Percentiles rank a stretch among this genome's conserved stretches.
Conservation (phyloP, 768 basidiomycete species). For the Artomyces pyxidatus region DNA sequence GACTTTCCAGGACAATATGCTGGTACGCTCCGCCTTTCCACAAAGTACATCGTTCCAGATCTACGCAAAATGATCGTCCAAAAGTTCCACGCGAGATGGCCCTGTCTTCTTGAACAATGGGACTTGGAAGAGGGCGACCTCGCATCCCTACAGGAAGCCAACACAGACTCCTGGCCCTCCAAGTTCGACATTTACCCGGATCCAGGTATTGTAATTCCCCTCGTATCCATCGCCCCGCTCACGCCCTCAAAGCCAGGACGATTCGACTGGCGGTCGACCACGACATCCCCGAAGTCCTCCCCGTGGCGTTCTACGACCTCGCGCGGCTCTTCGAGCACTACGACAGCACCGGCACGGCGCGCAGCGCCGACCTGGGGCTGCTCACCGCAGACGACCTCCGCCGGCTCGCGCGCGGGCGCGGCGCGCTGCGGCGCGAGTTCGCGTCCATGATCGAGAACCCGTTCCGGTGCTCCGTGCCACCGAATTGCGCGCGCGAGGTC, state of each 20-base stretch:
- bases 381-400: conserved; percentile 11
- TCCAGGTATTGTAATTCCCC: not conserved
- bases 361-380: conserved; percentile 8
- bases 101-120: conserved; percentile 12
- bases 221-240: not conserved
- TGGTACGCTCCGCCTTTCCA: conserved; percentile 10
- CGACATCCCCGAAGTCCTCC: conserved; percentile 11
- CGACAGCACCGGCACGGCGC: conserved; percentile 6
- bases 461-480: not conserved
- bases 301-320: conserved; percentile 13
- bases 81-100: conserved; percentile 10
- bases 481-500: not conserved
- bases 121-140: conserved; percentile 9
- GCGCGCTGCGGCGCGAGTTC: conserved; percentile 8
- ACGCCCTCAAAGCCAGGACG: conserved; percentile 3
- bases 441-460: not conserved
- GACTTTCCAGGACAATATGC: conserved; percentile 9
- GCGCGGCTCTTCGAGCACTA: conserved; percentile 8
- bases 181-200: conserved; percentile 7
- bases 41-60: conserved; percentile 7
- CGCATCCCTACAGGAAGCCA: too few relatives aligned
- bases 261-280: conserved; percentile 12
- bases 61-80: conserved; percentile 5
- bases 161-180: conserved; percentile 10
- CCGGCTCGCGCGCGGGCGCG: conserved; percentile 11